Evolutionary conservation across 1,284 basidiomycete species (phyloP).

Genomic region (Chalciporus piperatoides): DNA sequence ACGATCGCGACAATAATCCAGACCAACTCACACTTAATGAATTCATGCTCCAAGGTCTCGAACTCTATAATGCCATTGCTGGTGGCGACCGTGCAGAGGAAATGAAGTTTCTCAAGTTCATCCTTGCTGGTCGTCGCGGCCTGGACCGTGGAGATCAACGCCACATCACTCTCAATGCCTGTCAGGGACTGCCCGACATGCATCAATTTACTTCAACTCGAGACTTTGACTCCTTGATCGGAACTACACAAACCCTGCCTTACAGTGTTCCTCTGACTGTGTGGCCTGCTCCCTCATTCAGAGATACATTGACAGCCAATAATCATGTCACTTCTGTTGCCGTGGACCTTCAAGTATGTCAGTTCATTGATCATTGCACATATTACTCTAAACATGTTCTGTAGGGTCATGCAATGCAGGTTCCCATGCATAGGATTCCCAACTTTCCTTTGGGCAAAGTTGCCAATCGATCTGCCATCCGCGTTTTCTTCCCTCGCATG

Average conservation of each 20-base stretch:
- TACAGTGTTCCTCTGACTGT: conserved; percentile 4
- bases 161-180: conserved; percentile 3
- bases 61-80: background rate
- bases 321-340: conserved; percentile 8
- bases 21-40: background rate
- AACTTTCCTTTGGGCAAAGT: conserved; percentile 15
- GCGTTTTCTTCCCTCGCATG: conserved; percentile 14
- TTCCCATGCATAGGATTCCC: conserved; percentile 12
- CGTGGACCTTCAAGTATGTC: background rate
- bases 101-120: conserved; percentile 7
- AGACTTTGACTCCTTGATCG: conserved; percentile 13
- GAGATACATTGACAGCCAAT: background rate
- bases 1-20: background rate
- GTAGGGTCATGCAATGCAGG: background rate
- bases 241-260: conserved; percentile 2
- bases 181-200: background rate
- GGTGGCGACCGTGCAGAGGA: background rate
- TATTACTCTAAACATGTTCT: background rate
- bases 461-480: background rate
- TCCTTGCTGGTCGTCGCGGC: conserved; percentile 2
- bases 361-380: background rate
- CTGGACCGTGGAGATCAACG: background rate
- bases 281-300: conserved; percentile 13
- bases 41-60: background rate
- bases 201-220: background rate